Evolutionary conservation across 2,329 filamentous ascomycete species (phyloP), one percentile per base, ranked within the genome.

Genomic region (Orbilia brochopaga): DNA sequence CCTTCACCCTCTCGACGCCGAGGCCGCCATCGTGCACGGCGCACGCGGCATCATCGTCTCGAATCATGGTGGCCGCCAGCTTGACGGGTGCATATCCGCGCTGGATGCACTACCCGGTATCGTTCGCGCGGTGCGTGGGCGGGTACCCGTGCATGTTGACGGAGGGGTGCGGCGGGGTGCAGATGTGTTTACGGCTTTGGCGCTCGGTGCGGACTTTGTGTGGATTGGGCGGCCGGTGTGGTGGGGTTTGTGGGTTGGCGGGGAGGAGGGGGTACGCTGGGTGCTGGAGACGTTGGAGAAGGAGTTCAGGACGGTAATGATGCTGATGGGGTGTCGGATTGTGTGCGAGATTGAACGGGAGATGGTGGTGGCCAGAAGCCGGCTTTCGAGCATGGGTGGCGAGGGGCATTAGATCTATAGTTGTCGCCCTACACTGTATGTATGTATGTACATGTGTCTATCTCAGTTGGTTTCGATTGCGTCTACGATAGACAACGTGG

Each of bases 81-180:
- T 86, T 10, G 85, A 87, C 73, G 84, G 84, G 2, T 83, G 83
- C 1, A 80, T 83, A 4, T 82, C 82, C 1, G 83, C 83, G 2
- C 78, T 87, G 2, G 85, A 86, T 61, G 81, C 79, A 8, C 76
- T 83, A 74, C 77, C 85, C 0, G 82, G 86, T 74, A 85, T 88
- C 72, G 84, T 85, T 69, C 85, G 87, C 2, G 85, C 85, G 0
- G 86, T 87, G 0, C 85, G 87, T 1, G 81, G 82, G 17, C 82
- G 81, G 66, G 80, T 88, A n/a, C 83, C 83, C 0, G 81, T 90
- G 19, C 82, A 88, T 48, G 83, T 89, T 15, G 88, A 90, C 75
- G 83, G 81, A 10, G 85, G 85, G 0, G 82, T 87, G 32, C 76
- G 85, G 42, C 81, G 82, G 13, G 85, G 84, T 0, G 83, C 81